phyloP scores from a whole-genome alignment of 257 asterid genomes.

The Nicotiana noctiflora region DNA sequence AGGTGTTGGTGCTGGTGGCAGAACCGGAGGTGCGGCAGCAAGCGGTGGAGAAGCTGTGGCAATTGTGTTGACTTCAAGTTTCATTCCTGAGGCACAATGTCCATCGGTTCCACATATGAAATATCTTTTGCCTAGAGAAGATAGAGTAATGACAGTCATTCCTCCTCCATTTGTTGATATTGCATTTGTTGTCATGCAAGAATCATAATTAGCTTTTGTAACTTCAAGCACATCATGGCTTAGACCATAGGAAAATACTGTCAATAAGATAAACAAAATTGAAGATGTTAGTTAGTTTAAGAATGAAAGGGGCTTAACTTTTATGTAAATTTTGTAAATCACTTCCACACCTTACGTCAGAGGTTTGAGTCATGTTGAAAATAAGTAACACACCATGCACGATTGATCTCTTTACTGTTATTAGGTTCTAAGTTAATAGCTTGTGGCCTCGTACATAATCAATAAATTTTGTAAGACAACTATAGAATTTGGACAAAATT shows the following conservation, averaged over 20 bases:
- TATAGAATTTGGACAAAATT: too few species aligned
- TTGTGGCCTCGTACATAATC: too few species aligned
- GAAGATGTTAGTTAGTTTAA: neutral
- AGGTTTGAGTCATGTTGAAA: neutral
- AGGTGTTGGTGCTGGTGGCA: slow-evolving; percentile 2
- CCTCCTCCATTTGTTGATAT: slow-evolving; percentile 40
- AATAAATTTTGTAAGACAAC: too few species aligned
- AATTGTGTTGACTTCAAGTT: slow-evolving; percentile 35
- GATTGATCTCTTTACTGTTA: too few species aligned
- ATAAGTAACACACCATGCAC: neutral
- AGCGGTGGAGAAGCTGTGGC: slow-evolving; percentile 33
- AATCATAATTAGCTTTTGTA: slow-evolving; percentile 39
- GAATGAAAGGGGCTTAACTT: neutral
- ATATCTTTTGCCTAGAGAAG: slow-evolving; percentile 51
- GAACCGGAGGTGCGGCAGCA: slow-evolving; percentile 2
- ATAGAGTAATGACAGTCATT: slow-evolving; percentile 27
- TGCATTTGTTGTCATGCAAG: slow-evolving; percentile 44
- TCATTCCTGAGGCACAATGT: slow-evolving; percentile 71
- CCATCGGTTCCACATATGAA: slow-evolving; percentile 51
- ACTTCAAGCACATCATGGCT: slow-evolving; percentile 65
- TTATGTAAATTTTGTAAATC: neutral
- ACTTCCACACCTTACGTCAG: neutral
- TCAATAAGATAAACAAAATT: neutral
- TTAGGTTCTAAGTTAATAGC: too few species aligned
- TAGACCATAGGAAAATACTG: slow-evolving; percentile 46